phyloP scores from a whole-genome alignment of 176 grass and related monocot species.

The Raddia guianensis region DNA sequence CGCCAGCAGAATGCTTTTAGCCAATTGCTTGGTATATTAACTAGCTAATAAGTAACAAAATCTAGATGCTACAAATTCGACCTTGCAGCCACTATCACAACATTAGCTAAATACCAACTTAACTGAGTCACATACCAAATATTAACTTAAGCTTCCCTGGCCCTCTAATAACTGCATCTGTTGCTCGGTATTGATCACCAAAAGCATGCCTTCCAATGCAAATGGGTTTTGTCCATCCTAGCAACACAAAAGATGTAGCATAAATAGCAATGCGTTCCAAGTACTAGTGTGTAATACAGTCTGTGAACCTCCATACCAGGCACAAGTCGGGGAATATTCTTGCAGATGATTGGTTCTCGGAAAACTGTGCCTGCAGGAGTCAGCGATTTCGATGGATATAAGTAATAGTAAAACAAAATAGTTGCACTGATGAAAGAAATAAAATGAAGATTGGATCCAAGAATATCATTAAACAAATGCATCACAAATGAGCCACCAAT shows the following conservation, averaged over 20 bases:
- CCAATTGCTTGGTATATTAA: no score
- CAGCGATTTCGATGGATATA: background rate
- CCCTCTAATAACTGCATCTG: constrained; percentile 68
- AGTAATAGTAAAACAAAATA: constrained; percentile 14
- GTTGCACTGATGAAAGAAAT: constrained; percentile 17
- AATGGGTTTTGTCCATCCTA: constrained; percentile 76
- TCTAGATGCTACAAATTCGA: constrained; percentile 10
- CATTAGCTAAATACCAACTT: background rate
- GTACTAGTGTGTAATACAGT: constrained; percentile 19
- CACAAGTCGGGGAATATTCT: constrained; percentile 73
- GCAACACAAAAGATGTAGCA: constrained; percentile 22
- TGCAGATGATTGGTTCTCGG: constrained; percentile 84
- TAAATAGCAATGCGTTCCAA: background rate
- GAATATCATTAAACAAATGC: constrained; percentile 29
- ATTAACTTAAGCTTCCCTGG: constrained; percentile 81
- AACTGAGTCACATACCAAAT: constrained; percentile 58
- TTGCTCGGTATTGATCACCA: constrained; percentile 86
- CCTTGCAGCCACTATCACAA: constrained; percentile 26
- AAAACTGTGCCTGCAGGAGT: constrained; percentile 69
- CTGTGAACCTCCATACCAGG: constrained; percentile 46
- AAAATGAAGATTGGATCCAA: constrained; percentile 20
- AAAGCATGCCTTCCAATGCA: constrained; percentile 87
- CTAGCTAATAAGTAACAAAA: background rate
- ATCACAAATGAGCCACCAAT: constrained; percentile 13
- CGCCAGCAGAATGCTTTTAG: background rate